Evolutionary conservation across 306 rosid genomes (phyloP), one percentile per base, ranked within the genome.

Genomic region (Inga oerstediana): DNA sequence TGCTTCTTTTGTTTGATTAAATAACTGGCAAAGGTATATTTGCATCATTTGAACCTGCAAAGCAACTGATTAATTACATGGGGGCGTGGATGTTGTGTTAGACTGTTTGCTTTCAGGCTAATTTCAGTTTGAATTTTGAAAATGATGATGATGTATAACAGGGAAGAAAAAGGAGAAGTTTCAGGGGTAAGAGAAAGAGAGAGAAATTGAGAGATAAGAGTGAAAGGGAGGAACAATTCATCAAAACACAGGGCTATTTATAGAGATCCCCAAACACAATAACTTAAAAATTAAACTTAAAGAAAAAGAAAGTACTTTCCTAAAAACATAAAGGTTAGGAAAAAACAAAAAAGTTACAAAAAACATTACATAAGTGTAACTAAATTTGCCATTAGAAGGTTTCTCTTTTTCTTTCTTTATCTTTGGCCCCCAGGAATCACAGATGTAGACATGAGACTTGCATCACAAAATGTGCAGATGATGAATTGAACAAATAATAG

Each of bases 21-120:
- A 51, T 59, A 27, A 19, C 19, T 37, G 37, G 43, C 54, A 45
- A 82, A 79, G 76, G 61, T 41, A 37, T 13, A 12, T 48, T 19
- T 19, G 70, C 69, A 15, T 82, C 81, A 78, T 81, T 73, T 77
- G 45, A 43, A 51, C 80, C 58, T 77, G 75, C 15, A 59, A 70
- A 77, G 10, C 80, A 76, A 71, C 58, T 51, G 24, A 51, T 77
- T 62, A 56, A 51, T 79, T 59, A 30, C 20, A 44, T 79, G 73
- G 77, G 59, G 49, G 43, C 8, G 27, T 79, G 74, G 77, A 24
- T 66, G 46, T 74, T 80, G 20, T 45, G 49, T 34, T 84, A 54
- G 72, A 52, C 59, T 11, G 52, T 12, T 72, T 79, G 43, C 56
- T 74, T 84, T 84, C 44, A 76, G 45, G 27, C 49, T 65, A 54